Evolutionary conservation across 345 rosid genomes (phyloP), one percentile per base, ranked within the genome.

Genomic region (Eutrema japonicum): DNA sequence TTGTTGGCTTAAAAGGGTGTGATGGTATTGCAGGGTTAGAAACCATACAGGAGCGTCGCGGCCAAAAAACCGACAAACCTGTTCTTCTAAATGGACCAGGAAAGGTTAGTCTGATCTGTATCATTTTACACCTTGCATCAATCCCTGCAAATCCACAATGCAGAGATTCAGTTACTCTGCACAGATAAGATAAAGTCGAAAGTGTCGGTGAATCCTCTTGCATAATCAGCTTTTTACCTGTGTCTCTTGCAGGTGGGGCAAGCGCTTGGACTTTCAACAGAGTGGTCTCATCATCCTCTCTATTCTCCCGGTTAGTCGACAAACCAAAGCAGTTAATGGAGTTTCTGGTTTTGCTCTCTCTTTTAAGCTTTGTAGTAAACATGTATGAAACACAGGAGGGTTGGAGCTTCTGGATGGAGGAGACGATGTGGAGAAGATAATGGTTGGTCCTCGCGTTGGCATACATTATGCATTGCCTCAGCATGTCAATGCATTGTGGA

Each of bases 241-340:
- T 26, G 53, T 10, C 7, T 45, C 43, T 52, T 3, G 41, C 56
- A 95, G 99, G 87, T 95, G 61, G 93, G 99, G 40, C 99, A 94
- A 82, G 99, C 99, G 57, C 79, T 94, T 60, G 99, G 97, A 74
- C 80, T 94, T 64, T 87, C 93, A 22, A 86, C 84, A 53, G 90
- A 92, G 42, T 92, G 97, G 99, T 94, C 96, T 58, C 82, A 82
- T 74, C 99, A 92, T 81, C 82, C 96, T 47, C 89, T 95, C 49
- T 90, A 78, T 54, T 69, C 82, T 56, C 89, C 96, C 40, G 99
- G 99, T 95, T 70, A 78, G 84, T 71, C 22, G 12, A 64, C 7
- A 13, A 4, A 74, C 59, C 40, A 71, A 64, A 26, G 37, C 37
- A 45, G 45, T 40, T 37, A 7, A 37, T 50, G 55, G 9, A 45